Percentiles rank a stretch among this genome's conserved stretches.
Conservation (phyloP, 106 monocot species). For the Platanthera zijinensis region DNA sequence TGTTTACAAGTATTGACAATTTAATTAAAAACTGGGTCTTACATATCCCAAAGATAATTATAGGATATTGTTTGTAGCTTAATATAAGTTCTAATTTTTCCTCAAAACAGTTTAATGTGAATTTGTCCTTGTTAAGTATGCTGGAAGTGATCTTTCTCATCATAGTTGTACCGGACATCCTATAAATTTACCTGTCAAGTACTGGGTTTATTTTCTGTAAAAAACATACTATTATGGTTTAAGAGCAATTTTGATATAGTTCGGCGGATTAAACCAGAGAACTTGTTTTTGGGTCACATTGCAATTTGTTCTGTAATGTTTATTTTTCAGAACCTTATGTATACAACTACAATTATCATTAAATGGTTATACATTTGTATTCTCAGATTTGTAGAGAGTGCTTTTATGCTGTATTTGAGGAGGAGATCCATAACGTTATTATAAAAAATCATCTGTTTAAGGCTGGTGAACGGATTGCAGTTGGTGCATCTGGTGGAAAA, state of each 20-base stretch:
- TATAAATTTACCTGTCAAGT: neutral
- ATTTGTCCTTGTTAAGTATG: neutral
- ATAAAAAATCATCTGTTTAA: conserved; percentile 78
- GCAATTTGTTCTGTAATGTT: neutral
- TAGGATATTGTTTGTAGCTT: neutral
- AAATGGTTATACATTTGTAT: neutral
- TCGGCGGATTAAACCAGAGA: neutral
- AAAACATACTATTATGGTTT: neutral
- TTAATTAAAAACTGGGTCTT: too few species aligned
- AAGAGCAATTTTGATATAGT: neutral
- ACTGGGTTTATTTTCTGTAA: neutral
- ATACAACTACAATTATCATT: neutral
- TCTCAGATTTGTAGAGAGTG: conserved; percentile 92
- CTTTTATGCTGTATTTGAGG: conserved; percentile 84
- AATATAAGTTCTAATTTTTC: neutral
- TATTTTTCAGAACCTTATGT: neutral
- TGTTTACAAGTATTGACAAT: too few species aligned
- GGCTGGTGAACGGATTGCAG: conserved; percentile 81
- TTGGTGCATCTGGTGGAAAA: conserved; percentile 99
- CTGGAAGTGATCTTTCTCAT: neutral
- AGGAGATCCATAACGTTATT: conserved; percentile 88
- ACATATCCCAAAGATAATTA: too few species aligned
- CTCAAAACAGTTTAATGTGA: neutral
- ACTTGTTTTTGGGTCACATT: neutral
- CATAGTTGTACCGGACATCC: neutral